Conservation (phyloP, 768 basidiomycete genomes). For the Lactifluus piperatus region DNA sequence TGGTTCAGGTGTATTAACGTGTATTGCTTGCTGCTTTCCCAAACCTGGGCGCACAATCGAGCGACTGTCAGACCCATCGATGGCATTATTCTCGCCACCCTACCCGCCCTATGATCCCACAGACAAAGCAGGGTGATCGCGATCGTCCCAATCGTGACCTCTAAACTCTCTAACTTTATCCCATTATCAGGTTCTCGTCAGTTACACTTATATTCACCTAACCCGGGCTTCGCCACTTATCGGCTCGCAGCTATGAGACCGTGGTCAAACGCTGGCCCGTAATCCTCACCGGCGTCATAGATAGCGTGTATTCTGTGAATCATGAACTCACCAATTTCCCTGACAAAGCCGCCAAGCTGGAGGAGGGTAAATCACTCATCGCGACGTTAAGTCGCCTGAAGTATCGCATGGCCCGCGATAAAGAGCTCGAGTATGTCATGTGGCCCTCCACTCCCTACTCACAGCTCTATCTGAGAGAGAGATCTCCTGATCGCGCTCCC, state of each 20-base stretch:
- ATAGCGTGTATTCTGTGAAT: slow-evolving; percentile 61
- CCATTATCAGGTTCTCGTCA: slow-evolving; percentile 48
- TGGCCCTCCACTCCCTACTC: not conserved
- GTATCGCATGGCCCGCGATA: slow-evolving; percentile 81
- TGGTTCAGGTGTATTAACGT: too few species aligned
- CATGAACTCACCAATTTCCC: slow-evolving; percentile 44
- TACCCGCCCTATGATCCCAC: slow-evolving; percentile 68
- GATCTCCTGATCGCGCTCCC: slow-evolving; percentile 1
- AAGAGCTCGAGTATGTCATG: slow-evolving; percentile 47
- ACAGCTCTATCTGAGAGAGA: not conserved
- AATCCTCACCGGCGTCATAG: slow-evolving; percentile 75
- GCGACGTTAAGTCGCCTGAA: slow-evolving; percentile 67
- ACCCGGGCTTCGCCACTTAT: not conserved
- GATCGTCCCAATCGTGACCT: not conserved
- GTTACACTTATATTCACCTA: slow-evolving; percentile 21
- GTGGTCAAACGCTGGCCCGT: slow-evolving; percentile 74
- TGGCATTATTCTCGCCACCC: slow-evolving; percentile 39
- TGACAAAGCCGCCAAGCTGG: slow-evolving; percentile 36
- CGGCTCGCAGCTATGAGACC: slow-evolving; percentile 55
- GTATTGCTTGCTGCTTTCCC: too few species aligned
- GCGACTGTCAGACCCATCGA: not conserved
- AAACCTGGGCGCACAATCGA: not conserved
- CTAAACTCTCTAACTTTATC: not conserved
- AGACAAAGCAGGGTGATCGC: slow-evolving; percentile 50
- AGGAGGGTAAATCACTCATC: slow-evolving; percentile 77